Evolutionary conservation across 768 basidiomycete species (phyloP).

Genomic region (Russula sp.): DNA sequence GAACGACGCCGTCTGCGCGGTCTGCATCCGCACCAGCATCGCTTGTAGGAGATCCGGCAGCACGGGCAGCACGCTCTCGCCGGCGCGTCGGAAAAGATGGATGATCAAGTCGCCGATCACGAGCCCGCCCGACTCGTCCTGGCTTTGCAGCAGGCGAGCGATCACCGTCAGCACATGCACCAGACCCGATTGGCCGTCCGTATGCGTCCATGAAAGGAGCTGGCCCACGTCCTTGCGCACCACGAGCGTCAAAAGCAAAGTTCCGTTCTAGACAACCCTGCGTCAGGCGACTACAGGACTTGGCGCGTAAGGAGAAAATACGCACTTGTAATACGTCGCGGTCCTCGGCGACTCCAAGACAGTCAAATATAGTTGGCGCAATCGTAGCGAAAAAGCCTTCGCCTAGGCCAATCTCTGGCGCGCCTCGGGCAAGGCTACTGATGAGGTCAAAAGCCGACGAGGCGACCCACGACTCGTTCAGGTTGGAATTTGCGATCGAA

Average conservation of each 20-base stretch:
- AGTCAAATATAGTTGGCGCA: constrained; percentile 67
- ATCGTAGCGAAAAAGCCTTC: constrained; percentile 72
- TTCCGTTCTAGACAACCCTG: constrained; percentile 47
- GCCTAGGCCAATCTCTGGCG: constrained; percentile 57
- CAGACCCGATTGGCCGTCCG: constrained; percentile 64
- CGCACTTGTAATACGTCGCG: constrained; percentile 74
- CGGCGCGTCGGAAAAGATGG: constrained; percentile 80
- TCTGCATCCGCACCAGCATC: constrained; percentile 72
- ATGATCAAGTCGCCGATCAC: constrained; percentile 94
- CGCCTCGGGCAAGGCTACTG: constrained; percentile 61
- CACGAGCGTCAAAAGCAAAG: constrained; percentile 71
- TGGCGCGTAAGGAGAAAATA: neutral
- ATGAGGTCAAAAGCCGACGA: constrained; percentile 79
- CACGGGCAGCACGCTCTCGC: constrained; percentile 72
- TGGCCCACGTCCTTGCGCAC: constrained; percentile 85
- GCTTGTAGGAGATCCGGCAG: constrained; percentile 82
- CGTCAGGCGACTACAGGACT: neutral
- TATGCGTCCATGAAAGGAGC: constrained; percentile 67
- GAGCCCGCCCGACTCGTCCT: constrained; percentile 89
- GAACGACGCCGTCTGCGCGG: constrained; percentile 87
- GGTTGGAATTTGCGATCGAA: constrained; percentile 50
- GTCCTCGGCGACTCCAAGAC: constrained; percentile 67
- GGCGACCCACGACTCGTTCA: constrained; percentile 65
- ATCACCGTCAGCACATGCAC: constrained; percentile 68
- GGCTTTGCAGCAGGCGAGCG: constrained; percentile 64